Evolutionary conservation across 129 eudicot species (phyloP), one percentile per base, ranked within the genome.

Genomic region (Lactuca sativa): DNA sequence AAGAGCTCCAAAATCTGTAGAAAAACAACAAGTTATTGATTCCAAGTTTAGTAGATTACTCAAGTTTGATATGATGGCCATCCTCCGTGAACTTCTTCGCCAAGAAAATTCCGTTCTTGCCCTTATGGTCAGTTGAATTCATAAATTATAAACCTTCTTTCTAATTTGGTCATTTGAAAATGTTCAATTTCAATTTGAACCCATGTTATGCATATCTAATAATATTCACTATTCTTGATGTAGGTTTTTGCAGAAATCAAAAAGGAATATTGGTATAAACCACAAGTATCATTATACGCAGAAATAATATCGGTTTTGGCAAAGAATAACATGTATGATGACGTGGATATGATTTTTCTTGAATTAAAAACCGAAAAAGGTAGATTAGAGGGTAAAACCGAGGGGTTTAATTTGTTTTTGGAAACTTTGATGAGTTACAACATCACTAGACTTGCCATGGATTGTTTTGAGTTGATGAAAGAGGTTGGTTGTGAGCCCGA

Each of bases 251-350:
- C 61, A 66, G 95, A 84, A 56, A 70, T 90, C 11, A 83, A 67
- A 80, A 86, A 82, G 72, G 96, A 90, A 72, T 44, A 82, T n/a
- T 90, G 95, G 95, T 90, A 90, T 59, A 90, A 74, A 67, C 88
- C 95, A 10, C 78, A 76, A 41, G 47, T 86, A 66, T 58, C 67
- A 9, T 74, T 90, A 56, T 86, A 86, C 44, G 77, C 85, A 0
- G 91, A 86, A 66, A 77, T 86, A 32, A 80, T 90, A 15, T 61
- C 75, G 69, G 89, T 69, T 38, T 75, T 89, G 75, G 92, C 84
- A 72, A 72, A 75, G 72, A 86, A 86, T 30, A 73, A 66, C 67
- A 63, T 84, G 72, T 69, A 82, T 68, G 88, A 86, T 38, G 54
- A 84, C 49, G 80, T 86, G 16, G 72, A 80, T 32, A 32, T 34